A percentile compares a stretch with the other conserved stretches of the same genome.
These are phyloP conservation scores for Phytophthora kernoviae DNA, from an alignment of 352 stramenopile species.

Conservation along the genomic window DNA sequence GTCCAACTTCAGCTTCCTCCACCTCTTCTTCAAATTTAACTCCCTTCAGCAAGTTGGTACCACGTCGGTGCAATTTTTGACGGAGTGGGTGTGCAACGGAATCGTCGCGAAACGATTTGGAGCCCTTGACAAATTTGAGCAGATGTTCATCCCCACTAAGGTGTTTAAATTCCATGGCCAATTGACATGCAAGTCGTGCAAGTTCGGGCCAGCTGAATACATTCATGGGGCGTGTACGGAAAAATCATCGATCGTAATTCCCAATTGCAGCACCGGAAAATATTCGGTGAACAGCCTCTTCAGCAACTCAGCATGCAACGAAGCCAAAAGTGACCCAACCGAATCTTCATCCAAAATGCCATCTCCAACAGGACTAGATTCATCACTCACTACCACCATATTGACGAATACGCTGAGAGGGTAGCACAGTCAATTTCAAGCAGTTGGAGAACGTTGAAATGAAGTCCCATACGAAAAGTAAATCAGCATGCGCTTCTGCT, in stretches of 20 bases:
- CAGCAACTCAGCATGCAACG: constrained; percentile 58
- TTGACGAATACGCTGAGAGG: constrained; percentile 54
- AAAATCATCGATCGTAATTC: constrained; percentile 69
- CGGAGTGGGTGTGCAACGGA: constrained; percentile 60
- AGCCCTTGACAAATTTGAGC: constrained; percentile 78
- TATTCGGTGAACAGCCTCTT: constrained; percentile 63
- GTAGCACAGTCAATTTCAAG: constrained; percentile 54
- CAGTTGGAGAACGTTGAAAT: constrained; percentile 77
- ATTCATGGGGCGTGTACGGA: constrained; percentile 76
- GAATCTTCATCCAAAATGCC: constrained; percentile 57
- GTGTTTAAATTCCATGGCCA: constrained; percentile 76
- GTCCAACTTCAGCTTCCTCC: constrained; percentile 22
- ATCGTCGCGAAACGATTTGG: constrained; percentile 76
- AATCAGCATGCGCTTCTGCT: constrained; percentile 47
- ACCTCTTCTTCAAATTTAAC: constrained; percentile 55
- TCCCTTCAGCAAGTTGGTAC: constrained; percentile 55
- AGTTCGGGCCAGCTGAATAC: constrained; percentile 83
- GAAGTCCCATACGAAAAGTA: constrained; percentile 82
- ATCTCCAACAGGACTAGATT: constrained; percentile 52
- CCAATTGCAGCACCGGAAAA: constrained; percentile 74
- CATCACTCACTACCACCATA: constrained; percentile 52
- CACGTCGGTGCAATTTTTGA: constrained; percentile 40
- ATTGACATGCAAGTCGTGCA: constrained; percentile 70
- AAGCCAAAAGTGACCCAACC: constrained; percentile 47
- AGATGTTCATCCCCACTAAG: constrained; percentile 71